Evolutionary conservation across 1,284 basidiomycete genomes (phyloP).

Genomic region (Moniliophthora roreri): DNA sequence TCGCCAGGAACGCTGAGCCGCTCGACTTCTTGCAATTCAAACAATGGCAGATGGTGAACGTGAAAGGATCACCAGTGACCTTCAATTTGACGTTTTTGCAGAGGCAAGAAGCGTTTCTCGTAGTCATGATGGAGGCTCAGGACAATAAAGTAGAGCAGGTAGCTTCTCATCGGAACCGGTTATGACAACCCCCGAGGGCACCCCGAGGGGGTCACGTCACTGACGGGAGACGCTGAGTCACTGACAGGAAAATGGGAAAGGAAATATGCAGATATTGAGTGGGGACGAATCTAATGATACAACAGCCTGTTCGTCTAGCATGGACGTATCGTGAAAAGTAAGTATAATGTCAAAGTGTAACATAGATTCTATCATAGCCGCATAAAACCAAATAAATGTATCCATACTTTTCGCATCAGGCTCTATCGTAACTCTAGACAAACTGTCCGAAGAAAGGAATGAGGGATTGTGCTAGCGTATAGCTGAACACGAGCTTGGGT

Average conservation of each 20-base stretch:
- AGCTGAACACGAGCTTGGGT: slow-evolving; percentile 97
- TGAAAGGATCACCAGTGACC: slow-evolving; percentile 31
- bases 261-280: no score
- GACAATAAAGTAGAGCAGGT: not conserved
- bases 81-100: slow-evolving; percentile 27
- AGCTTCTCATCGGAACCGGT: not conserved
- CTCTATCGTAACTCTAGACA: slow-evolving; percentile 49
- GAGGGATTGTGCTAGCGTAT: slow-evolving; percentile 94
- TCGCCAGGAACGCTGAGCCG: slow-evolving; percentile 33
- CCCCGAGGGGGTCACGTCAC: no score
- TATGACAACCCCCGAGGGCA: no score
- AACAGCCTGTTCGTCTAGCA: no score
- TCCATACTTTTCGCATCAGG: not conserved
- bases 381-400: not conserved
- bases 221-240: no score
- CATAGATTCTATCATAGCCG: not conserved
- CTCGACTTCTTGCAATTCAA: slow-evolving; percentile 32
- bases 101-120: slow-evolving; percentile 26
- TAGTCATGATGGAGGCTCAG: slow-evolving; percentile 1
- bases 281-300: no score
- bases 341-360: not conserved
- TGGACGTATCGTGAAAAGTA: not conserved
- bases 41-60: slow-evolving; percentile 34
- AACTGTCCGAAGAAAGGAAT: slow-evolving; percentile 94
- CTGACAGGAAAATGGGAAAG: no score